Evolutionary conservation across 148 eudicot genomes (phyloP).

Genomic region (Vaccinium macrocarpon): DNA sequence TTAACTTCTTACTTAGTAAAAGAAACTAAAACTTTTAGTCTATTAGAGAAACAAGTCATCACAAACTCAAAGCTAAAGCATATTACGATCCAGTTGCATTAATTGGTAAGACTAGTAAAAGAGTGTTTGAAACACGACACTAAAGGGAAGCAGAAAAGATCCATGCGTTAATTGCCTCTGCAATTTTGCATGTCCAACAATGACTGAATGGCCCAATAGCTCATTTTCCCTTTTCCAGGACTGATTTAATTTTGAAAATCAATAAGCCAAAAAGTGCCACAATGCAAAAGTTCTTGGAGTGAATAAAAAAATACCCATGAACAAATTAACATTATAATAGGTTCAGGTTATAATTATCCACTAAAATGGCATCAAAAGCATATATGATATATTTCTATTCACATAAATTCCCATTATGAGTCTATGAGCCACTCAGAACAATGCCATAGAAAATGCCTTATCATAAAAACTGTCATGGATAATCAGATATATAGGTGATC

Average conservation of each 20-base stretch:
- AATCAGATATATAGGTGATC: background rate
- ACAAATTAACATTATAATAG: background rate
- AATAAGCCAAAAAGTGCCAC: background rate
- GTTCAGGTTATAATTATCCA: background rate
- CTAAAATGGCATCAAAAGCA: background rate
- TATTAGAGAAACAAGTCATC: background rate
- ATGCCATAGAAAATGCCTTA: background rate
- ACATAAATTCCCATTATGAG: background rate
- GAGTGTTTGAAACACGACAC: background rate
- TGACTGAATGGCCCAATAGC: background rate
- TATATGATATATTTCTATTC: background rate
- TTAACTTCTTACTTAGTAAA: background rate
- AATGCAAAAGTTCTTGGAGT: background rate
- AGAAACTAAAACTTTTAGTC: background rate
- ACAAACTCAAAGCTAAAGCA: background rate
- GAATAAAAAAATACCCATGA: background rate
- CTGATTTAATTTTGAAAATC: background rate
- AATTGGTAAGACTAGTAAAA: background rate
- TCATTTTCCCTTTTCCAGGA: background rate
- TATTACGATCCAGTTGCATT: background rate
- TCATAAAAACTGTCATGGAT: background rate
- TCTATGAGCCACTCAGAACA: background rate
- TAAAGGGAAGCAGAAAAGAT: background rate
- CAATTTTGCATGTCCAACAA: background rate
- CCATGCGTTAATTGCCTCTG: background rate